Evolutionary conservation across 225 moss, liverwort and hornwort species (phyloP), one percentile per base, ranked within the genome.

Genomic region (Polytrichum commune): DNA sequence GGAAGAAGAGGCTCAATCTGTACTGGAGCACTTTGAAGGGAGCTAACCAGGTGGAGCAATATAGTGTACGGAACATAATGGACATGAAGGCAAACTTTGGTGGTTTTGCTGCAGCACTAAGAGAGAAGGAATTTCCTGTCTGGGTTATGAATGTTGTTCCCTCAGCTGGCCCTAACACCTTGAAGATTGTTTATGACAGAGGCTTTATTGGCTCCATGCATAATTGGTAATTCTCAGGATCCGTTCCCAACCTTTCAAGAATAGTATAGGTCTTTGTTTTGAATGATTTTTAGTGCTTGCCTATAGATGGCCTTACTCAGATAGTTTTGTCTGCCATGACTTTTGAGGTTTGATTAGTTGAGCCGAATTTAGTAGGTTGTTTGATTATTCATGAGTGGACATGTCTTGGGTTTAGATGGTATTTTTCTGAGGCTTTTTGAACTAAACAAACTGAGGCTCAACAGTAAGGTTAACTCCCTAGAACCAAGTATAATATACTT

Each of bases 81-180:
- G 97, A 98, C 63, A 98, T 98, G 97, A 95, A 98, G 67, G 91
- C 97, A 18, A 84, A 83, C 56, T 91, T 84, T 67, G 97, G 95
- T 62, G 90, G 97, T 64, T 98, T 95, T 79, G 91, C 94, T 62
- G 88, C 90, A 53, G 97, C 92, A 60, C 82, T 94, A 20, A 75
- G 65, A 53, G 87, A 85, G 18, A 86, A 74, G 16, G 87, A 82
- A 68, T 69, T 92, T 58, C 91, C 92, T 60, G 90, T 98, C n/a
- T 98, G 97, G 97, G 89, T 90, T 60, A 98, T 98, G 97, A 98
- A 98, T 72, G 95, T 90, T 57, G 92, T 95, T 35, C 86, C 92
- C 28, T 80, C 91, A 32, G 57, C 74, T 72, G 90, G 81, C 29
- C 80, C 78, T 4, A 93, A 98, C 62, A 94, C 91, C 29, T 75